Evolutionary conservation across 352 stramenopile species (phyloP).

Genomic region (Pythium vanterpoolii): DNA sequence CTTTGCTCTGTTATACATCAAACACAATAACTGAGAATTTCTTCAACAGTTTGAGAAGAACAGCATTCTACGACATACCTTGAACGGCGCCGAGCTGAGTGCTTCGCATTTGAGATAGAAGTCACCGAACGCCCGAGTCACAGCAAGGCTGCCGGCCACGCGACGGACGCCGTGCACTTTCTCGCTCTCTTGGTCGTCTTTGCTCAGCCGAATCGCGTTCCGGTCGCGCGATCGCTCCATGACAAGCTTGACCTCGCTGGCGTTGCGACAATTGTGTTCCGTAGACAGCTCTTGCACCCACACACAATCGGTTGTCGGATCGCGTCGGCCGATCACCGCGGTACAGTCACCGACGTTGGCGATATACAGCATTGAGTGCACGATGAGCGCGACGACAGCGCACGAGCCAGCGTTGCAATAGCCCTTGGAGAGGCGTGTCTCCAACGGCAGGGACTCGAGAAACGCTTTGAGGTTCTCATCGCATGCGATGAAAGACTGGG

Average conservation of each 20-base stretch:
- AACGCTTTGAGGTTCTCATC: slow-evolving; percentile 59
- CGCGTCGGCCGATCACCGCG: slow-evolving; percentile 77
- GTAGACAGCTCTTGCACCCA: slow-evolving; percentile 39
- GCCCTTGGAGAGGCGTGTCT: slow-evolving; percentile 50
- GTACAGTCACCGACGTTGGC: slow-evolving; percentile 91
- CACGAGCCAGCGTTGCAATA: slow-evolving; percentile 74
- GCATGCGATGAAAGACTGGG: slow-evolving; percentile 42
- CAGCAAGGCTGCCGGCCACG: slow-evolving; percentile 88
- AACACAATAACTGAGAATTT: slow-evolving; percentile 3
- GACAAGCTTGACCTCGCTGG: slow-evolving; percentile 47
- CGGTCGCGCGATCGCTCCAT: slow-evolving; percentile 64
- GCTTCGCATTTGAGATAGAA: slow-evolving; percentile 92
- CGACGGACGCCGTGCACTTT: slow-evolving; percentile 81
- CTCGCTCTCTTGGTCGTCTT: slow-evolving; percentile 83
- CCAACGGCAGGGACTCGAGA: slow-evolving; percentile 37
- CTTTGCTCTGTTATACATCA: slow-evolving; percentile 45
- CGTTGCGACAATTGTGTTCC: slow-evolving; percentile 61
- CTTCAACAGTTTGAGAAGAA: no score
- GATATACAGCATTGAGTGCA: slow-evolving; percentile 71
- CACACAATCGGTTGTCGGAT: slow-evolving; percentile 31
- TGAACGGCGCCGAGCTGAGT: slow-evolving; percentile 90
- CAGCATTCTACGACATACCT: slow-evolving; percentile 65
- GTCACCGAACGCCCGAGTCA: slow-evolving; percentile 91
- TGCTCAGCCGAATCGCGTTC: slow-evolving; percentile 88
- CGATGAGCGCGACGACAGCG: slow-evolving; percentile 56